Conservation (phyloP, 345 rosid species). For the Diplotaxis tenuifolia region DNA sequence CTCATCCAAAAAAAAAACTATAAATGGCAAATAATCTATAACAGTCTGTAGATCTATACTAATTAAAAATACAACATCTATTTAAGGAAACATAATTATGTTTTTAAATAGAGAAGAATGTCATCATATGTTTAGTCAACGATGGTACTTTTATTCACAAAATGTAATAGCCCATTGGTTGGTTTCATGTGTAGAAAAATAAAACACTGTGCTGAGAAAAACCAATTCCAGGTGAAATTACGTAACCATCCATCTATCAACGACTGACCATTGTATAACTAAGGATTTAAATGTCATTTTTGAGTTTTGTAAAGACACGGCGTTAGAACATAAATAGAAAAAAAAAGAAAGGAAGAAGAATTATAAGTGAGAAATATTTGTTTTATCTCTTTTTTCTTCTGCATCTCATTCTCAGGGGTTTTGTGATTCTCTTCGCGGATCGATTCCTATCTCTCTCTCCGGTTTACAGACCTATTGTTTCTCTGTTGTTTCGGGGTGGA, state of each 20-base stretch:
- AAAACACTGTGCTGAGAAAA: constrained; percentile 22
- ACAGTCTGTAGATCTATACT: neutral
- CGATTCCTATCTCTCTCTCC: neutral
- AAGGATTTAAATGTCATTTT: constrained; percentile 3
- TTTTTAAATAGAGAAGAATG: neutral
- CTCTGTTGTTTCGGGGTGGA: neutral
- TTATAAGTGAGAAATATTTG: neutral
- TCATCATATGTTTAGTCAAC: constrained; percentile 8
- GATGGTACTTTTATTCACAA: neutral
- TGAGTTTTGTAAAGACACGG: neutral
- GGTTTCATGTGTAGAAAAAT: neutral
- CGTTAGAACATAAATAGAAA: neutral
- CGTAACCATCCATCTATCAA: constrained; percentile 9
- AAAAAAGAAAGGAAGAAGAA: neutral
- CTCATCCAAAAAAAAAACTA: neutral
- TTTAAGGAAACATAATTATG: neutral
- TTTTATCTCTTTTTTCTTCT: neutral
- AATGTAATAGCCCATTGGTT: constrained; percentile 21
- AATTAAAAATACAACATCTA: neutral
- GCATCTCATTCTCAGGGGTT: constrained; percentile 21
- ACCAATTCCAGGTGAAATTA: neutral
- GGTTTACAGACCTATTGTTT: neutral
- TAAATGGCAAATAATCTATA: neutral
- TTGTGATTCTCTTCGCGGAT: constrained; percentile 22
- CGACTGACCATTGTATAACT: neutral